These are phyloP conservation scores for Beauveria varroae DNA, from an alignment of 2,329 filamentous ascomycete genomes.

Conservation along the genomic window DNA sequence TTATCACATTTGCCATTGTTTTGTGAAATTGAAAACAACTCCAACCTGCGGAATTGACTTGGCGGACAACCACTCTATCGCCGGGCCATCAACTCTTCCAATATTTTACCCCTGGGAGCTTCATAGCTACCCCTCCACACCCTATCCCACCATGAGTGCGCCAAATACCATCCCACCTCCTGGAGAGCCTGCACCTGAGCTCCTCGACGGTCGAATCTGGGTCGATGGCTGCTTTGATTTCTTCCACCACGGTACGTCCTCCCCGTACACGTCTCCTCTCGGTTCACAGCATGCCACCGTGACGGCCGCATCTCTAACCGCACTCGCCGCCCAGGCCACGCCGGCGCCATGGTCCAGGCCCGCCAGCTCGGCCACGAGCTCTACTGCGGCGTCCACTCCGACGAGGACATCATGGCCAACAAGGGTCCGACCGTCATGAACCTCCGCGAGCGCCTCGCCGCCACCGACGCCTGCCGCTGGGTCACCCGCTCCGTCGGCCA, in stretches of 20 bases:
- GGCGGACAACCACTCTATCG: not conserved
- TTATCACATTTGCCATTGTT: not conserved
- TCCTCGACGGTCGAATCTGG: conserved; percentile 75
- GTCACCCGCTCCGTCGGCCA: conserved; percentile 74
- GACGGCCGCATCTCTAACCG: not conserved
- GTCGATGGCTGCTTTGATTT: conserved; percentile 99
- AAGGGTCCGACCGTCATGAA: conserved; percentile 98
- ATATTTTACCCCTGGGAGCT: not conserved
- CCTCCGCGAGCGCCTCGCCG: conserved; percentile 77
- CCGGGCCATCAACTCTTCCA: not conserved
- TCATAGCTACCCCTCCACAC: not conserved
- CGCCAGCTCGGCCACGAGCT: conserved; percentile 84
- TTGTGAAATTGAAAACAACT: too few relatives aligned
- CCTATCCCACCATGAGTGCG: conserved; percentile 3
- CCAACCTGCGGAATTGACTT: not conserved
- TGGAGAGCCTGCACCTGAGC: conserved; percentile 44
- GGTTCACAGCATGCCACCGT: not conserved
- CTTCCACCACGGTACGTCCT: conserved; percentile 75
- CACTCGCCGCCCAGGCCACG: conserved; percentile 58
- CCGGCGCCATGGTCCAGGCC: conserved; percentile 93
- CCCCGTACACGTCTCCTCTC: not conserved
- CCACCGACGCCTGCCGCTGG: conserved; percentile 94
- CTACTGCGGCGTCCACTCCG: conserved; percentile 87
- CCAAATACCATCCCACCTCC: conserved; percentile 13
- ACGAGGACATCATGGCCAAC: conserved; percentile 91